These are phyloP conservation scores for Fistulinella prunicolor DNA, from an alignment of 768 basidiomycete species.

Conservation along the genomic window DNA sequence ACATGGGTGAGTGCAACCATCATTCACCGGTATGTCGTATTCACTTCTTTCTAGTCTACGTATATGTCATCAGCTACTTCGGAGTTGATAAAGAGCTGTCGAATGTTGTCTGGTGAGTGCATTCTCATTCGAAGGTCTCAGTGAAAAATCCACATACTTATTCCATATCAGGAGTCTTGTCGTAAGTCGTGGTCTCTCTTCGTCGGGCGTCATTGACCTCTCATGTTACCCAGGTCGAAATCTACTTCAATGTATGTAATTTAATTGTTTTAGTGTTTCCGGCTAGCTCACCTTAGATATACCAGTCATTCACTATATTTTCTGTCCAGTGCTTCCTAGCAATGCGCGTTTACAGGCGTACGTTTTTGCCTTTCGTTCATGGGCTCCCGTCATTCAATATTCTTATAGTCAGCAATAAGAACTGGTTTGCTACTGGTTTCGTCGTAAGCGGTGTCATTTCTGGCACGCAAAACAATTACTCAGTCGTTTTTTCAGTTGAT, in stretches of 20 bases:
- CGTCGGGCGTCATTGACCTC: not conserved
- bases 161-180: conserved; percentile 23
- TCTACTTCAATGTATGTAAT: conserved; percentile 46
- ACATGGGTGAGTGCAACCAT: conserved; percentile 40
- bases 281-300: no score
- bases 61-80: conserved; percentile 45
- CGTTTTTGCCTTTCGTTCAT: conserved; percentile 14
- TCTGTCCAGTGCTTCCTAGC: conserved; percentile 58
- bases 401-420: conserved; percentile 48
- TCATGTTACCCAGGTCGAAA: conserved; percentile 40
- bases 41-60: conserved; percentile 40
- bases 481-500: conserved; percentile 12
- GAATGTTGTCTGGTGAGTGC: conserved; percentile 46
- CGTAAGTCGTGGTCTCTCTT: conserved; percentile 10
- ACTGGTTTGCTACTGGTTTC: conserved; percentile 37
- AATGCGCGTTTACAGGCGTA: conserved; percentile 50
- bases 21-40: not conserved
- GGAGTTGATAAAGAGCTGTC: conserved; percentile 33
- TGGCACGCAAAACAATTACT: not conserved
- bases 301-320: conserved; percentile 44
- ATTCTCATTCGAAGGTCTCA: not conserved
- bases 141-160: not conserved
- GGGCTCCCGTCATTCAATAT: conserved; percentile 9
- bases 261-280: no score
- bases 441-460: conserved; percentile 26